Base-by-base conservation (phyloP, 805 yeast genomes). In the Teunomyces aglyptinius region DNA sequence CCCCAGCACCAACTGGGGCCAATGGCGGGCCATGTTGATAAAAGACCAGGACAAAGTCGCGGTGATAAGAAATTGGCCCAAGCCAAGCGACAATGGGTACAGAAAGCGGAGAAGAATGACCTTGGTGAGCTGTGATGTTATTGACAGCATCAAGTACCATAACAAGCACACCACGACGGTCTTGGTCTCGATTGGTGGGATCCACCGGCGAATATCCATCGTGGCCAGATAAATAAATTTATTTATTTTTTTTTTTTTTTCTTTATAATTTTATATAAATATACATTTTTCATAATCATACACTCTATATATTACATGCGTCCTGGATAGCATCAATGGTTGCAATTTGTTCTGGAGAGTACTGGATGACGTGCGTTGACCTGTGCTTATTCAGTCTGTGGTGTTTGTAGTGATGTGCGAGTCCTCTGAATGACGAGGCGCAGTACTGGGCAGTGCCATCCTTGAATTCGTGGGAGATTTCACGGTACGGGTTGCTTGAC, bases 81-180 rank as follows among this genome's bases (percentile, higher is more conserved):
- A 87, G 6, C 87, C 83, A 32, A 85, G 65, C 44, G 83, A 81
- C 12, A 84, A 62, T 2, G 90, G 89, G 57, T 75, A 77, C 1
- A 81, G 78, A 56, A 83, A 80, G 47, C 73, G 70, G 11, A 71
- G 71, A 35, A 85, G 64, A 2, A 83, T 81, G 12, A 65, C 33
- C 51, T 82, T 83, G 2, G 87, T 83, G 27, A 81, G 67, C 54
- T 83, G 89, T 0, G 89, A 79, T 1, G 87, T 85, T 2, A 80
- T 56, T 2, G 88, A 78, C 10, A 87, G 82, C 8, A 81, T 73
- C 15, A 71, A 55, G 55, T 84, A 85, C 89, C 89, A 85, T 32
- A 72, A 50, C 13, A 80, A 53, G 57, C 88, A 83, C 16, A 76
- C 55, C 2, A 67, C 46, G 1, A 75, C 56, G 6, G 75, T 71